phyloP scores from a whole-genome alignment of 177 flowering plant genomes.

The Telopea speciosissima region DNA sequence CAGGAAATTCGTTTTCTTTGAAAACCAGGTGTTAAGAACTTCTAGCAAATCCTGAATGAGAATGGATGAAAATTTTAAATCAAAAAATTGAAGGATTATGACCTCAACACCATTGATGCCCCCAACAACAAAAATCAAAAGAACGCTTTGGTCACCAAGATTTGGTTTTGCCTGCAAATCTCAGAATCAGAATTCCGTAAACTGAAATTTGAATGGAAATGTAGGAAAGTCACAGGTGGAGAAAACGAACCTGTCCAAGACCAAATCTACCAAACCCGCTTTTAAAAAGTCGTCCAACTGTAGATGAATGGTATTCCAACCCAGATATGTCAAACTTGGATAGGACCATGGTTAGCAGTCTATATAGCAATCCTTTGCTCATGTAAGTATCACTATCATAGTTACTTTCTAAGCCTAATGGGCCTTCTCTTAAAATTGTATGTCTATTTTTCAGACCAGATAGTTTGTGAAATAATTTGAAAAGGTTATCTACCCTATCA shows the following conservation, averaged over 20 bases:
- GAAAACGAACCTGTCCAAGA: constrained; percentile 69
- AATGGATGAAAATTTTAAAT: not conserved
- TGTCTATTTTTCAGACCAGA: constrained; percentile 49
- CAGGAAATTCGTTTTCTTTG: not conserved
- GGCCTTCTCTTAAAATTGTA: constrained; percentile 37
- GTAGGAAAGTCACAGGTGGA: not conserved
- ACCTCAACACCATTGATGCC: constrained; percentile 91
- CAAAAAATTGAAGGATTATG: constrained; percentile 10
- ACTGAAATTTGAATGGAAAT: not conserved
- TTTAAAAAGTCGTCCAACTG: constrained; percentile 87
- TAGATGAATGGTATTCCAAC: constrained; percentile 85
- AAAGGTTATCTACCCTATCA: constrained; percentile 84
- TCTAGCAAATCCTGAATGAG: not conserved
- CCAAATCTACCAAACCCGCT: constrained; percentile 98
- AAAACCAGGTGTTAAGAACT: not conserved
- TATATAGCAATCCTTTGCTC: constrained; percentile 59
- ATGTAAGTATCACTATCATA: constrained; percentile 38
- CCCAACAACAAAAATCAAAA: constrained; percentile 79
- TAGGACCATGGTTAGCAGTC: constrained; percentile 56
- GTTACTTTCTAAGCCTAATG: constrained; percentile 35
- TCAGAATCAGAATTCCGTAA: constrained; percentile 10
- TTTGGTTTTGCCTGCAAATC: constrained; percentile 79
- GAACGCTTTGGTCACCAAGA: constrained; percentile 76
- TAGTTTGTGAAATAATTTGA: constrained; percentile 74
- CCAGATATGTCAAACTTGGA: constrained; percentile 70